A percentile compares a stretch with the other conserved stretches of the same genome.
Conservation (phyloP, 108 stramenopile species). For the Fragilariopsis cylindrus region DNA sequence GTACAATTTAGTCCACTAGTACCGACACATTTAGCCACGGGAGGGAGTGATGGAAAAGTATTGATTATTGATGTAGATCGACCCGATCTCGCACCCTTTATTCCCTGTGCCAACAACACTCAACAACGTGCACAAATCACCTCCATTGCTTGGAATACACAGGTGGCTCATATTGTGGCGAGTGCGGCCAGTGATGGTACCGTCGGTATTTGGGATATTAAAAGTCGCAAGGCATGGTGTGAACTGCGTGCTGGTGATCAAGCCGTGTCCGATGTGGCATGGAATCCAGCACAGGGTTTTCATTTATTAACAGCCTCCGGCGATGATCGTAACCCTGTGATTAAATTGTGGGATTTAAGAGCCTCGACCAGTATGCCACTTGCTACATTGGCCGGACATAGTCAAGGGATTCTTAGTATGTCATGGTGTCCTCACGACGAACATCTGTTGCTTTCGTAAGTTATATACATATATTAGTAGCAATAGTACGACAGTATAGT, state of each 20-base stretch:
- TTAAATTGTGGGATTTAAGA: slow-evolving; percentile 95
- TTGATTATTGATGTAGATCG: slow-evolving; percentile 57
- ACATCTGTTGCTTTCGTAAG: slow-evolving; percentile 68
- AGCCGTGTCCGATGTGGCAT: slow-evolving; percentile 83
- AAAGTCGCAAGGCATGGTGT: slow-evolving; percentile 95
- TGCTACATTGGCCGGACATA: slow-evolving; percentile 86
- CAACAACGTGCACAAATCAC: slow-evolving; percentile 84
- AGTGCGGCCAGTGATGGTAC: slow-evolving; percentile 83
- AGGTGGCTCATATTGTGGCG: slow-evolving; percentile 95
- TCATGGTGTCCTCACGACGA: slow-evolving; percentile 97
- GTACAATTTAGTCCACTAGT: slow-evolving; percentile 85
- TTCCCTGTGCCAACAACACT: slow-evolving; percentile 29
- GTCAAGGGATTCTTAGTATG: slow-evolving; percentile 87
- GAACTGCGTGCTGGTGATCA: slow-evolving; percentile 70
- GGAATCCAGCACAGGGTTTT: slow-evolving; percentile 96
- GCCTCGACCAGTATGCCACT: slow-evolving; percentile 92
- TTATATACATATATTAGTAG: background rate
- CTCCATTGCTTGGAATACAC: slow-evolving; percentile 92
- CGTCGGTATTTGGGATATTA: slow-evolving; percentile 94
- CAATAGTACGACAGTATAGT: too few relatives aligned
- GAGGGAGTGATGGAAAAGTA: slow-evolving; percentile 81
- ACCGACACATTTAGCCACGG: slow-evolving; percentile 77
- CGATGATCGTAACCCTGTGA: slow-evolving; percentile 88
- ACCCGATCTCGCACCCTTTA: slow-evolving; percentile 36
- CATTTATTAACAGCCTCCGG: slow-evolving; percentile 92